These are phyloP conservation scores for Coemansia sp. DNA, from an alignment of 192 early-diverging fungal species.

Conservation along the genomic window DNA sequence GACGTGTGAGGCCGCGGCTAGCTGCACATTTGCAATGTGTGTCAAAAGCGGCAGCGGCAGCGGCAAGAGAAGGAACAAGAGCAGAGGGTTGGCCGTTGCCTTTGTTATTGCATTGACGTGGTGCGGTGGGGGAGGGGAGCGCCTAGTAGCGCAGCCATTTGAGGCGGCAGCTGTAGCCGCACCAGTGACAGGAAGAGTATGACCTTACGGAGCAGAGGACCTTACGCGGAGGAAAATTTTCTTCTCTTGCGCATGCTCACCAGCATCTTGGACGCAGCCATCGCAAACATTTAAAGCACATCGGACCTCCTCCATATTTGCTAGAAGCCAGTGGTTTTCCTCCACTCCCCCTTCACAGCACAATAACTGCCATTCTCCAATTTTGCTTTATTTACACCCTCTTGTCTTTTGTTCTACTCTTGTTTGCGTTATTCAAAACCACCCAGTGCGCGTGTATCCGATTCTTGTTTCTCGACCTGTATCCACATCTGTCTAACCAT, in stretches of 20 bases:
- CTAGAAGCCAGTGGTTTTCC: background rate
- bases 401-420: background rate
- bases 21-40: slow-evolving; percentile 1
- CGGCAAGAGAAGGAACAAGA: background rate
- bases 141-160: background rate
- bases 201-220: background rate
- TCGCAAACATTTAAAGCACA: slow-evolving; percentile 19
- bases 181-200: background rate
- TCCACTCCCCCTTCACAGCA: background rate
- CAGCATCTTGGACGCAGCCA: slow-evolving; percentile 10
- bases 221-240: slow-evolving; percentile 13
- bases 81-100: background rate
- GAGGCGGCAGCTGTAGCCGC: slow-evolving; percentile 1
- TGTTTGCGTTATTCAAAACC: background rate
- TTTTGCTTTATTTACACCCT: slow-evolving; percentile 6
- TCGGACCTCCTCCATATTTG: slow-evolving; percentile 11
- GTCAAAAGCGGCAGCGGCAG: slow-evolving; percentile 6
- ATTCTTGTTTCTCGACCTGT: background rate
- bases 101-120: slow-evolving; percentile 6
- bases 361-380: background rate
- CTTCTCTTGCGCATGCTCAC: slow-evolving; percentile 14
- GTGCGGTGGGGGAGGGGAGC: background rate
- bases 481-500: background rate
- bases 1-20: background rate
- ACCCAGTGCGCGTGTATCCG: background rate